Conservation (phyloP, 169 alveolate genomes). For the Perkinsus marinus region DNA sequence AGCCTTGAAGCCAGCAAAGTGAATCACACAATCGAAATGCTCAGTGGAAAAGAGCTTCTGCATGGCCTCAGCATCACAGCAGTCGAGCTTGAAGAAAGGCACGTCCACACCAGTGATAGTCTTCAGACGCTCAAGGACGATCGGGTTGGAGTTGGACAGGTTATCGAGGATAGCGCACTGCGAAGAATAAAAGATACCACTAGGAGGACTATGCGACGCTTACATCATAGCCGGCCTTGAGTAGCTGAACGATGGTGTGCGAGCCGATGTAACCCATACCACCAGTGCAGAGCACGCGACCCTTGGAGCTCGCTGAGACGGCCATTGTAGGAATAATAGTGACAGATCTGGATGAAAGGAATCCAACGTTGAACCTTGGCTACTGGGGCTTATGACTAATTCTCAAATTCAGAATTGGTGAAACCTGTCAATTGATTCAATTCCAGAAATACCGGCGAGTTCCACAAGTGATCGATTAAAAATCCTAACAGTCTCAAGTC, state of each 20-base stretch:
- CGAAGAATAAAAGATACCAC: background rate
- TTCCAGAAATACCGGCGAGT: no score
- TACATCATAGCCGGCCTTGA: slow-evolving; percentile 47
- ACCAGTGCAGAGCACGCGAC: slow-evolving; percentile 54
- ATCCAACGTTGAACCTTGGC: no score
- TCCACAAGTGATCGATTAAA: background rate
- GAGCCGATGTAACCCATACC: slow-evolving; percentile 88
- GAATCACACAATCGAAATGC: slow-evolving; percentile 54
- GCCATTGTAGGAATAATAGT: background rate
- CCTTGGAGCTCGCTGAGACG: background rate
- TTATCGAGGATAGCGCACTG: background rate
- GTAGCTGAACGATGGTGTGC: slow-evolving; percentile 73
- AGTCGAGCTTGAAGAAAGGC: slow-evolving; percentile 54
- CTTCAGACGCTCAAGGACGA: slow-evolving; percentile 44
- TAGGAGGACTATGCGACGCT: slow-evolving; percentile 9
- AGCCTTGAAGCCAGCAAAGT: slow-evolving; percentile 79
- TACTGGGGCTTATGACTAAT: no score
- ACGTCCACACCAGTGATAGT: slow-evolving; percentile 41
- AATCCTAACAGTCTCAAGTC: no score
- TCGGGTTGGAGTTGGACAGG: slow-evolving; percentile 21
- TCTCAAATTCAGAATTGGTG: no score
- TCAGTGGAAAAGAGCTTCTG: slow-evolving; percentile 39
- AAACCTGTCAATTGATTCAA: no score
- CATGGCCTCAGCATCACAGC: slow-evolving; percentile 34
- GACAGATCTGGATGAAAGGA: background rate